Evolutionary conservation across 768 basidiomycete species (phyloP), one percentile per base, ranked within the genome.

Genomic region (Lenzites betulinus): DNA sequence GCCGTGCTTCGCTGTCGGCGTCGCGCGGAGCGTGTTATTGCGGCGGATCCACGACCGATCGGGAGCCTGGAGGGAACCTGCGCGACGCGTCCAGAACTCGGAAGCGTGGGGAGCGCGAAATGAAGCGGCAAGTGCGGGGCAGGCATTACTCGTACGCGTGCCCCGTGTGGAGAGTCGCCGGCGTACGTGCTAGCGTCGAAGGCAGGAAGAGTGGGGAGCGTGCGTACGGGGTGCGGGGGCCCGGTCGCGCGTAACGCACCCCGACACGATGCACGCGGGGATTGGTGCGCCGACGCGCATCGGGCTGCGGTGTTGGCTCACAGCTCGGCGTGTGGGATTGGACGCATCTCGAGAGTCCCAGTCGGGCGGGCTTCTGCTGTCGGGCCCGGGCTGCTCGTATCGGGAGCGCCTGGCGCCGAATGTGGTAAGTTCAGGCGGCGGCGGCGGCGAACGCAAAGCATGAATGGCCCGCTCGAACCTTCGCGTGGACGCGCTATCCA

Each of bases 181-280:
- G 38, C 38, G 13, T 16, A 13, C 54, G 9, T 2, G 25, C 54
- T 7, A 38, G 30, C 36, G 48, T 36, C 39, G 39, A 42, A 51
- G 56, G 28, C 48, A 4, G 56, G 56, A 58, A 58, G 52, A 53
- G 52, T 51, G 43, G 43, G n/a, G 43, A 39, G 38, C 7, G 11
- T 44, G 43, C 43, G 43, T 44, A 25, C 20, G 43, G 20, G 20
- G 13, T 16, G 15, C 41, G 13, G 41, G 20, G 9, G 20, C n/a
- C 16, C 13, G n/a, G 49, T 35, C 18, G 3, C 35, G 30, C 26
- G 28, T 13, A 22, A 30, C 42, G 53, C 20, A 46, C 42, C 53
- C 53, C 53, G 28, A 54, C 53, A 54, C 53, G 53, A 54, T 33
- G 53, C 53, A 42, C 18, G 2, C 49, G 49, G 49, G 18, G 49